Evolutionary conservation across 1,139 yeast genomes (phyloP).

Genomic region (Candida neerlandica): DNA sequence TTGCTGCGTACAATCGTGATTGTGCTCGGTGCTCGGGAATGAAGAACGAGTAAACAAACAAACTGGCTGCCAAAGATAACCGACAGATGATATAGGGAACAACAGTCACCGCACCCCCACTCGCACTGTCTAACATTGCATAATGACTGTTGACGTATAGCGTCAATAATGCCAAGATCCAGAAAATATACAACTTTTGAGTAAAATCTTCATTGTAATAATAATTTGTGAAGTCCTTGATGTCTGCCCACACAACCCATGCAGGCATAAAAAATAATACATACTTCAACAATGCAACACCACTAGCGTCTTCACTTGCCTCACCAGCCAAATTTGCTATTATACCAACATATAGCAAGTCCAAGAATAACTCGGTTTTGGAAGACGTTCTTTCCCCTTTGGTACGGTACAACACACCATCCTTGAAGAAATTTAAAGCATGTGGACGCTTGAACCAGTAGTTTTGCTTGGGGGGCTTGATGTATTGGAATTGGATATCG

Average conservation of each 20-base stretch:
- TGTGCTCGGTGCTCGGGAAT: slow-evolving; percentile 59
- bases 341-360: slow-evolving; percentile 65
- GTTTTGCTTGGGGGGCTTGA: slow-evolving; percentile 43
- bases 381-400: slow-evolving; percentile 55
- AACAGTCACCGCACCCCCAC: slow-evolving; percentile 46
- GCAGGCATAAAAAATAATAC: slow-evolving; percentile 57
- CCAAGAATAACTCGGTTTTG: slow-evolving; percentile 60
- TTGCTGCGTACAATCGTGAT: slow-evolving; percentile 42
- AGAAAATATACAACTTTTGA: slow-evolving; percentile 55
- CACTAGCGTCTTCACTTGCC: slow-evolving; percentile 55
- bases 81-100: slow-evolving; percentile 54
- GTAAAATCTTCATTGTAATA: slow-evolving; percentile 64
- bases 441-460: slow-evolving; percentile 57
- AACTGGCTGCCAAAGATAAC: slow-evolving; percentile 34
- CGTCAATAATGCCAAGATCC: slow-evolving; percentile 56
- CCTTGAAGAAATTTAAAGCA: slow-evolving; percentile 62
- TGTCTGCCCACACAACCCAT: slow-evolving; percentile 67
- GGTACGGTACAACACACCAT: slow-evolving; percentile 59
- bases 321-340: slow-evolving; percentile 60
- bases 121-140: slow-evolving; percentile 33
- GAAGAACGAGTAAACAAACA: slow-evolving; percentile 49
- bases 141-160: slow-evolving; percentile 55
- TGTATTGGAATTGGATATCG: slow-evolving; percentile 50
- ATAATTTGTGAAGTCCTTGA: slow-evolving; percentile 66
- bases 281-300: slow-evolving; percentile 50